Percentiles rank a stretch among this genome's conserved stretches.
Conservation (phyloP, 495 filamentous ascomycete species). For the Neurospora tetraspora region DNA sequence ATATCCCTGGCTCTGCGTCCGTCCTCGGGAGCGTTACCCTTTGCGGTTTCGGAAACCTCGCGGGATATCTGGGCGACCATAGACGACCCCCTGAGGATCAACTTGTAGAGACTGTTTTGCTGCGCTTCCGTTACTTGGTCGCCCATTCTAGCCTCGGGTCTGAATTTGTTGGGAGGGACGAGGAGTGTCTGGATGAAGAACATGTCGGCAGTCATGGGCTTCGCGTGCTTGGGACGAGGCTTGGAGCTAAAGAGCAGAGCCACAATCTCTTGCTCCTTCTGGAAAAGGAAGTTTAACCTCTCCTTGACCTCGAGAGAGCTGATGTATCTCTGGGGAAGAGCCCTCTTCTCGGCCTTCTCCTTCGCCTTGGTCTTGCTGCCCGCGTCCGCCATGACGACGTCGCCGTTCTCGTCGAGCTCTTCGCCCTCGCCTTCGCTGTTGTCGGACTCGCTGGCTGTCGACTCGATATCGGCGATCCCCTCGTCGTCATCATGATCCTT, state of each 20-base stretch:
- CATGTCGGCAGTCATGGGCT: slow-evolving; percentile 63
- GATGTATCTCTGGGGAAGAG: slow-evolving; percentile 51
- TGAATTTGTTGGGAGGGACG: slow-evolving; percentile 84
- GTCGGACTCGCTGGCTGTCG: slow-evolving; percentile 38
- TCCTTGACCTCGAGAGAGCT: slow-evolving; percentile 67
- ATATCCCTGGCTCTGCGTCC: slow-evolving; percentile 28
- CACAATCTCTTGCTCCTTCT: slow-evolving; percentile 75
- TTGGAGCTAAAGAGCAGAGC: slow-evolving; percentile 72
- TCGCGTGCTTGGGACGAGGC: slow-evolving; percentile 37
- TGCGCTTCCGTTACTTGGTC: slow-evolving; percentile 72
- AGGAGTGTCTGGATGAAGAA: slow-evolving; percentile 83
- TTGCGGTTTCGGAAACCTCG: slow-evolving; percentile 42
- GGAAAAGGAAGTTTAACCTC: slow-evolving; percentile 67
- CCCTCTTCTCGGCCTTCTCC: slow-evolving; percentile 12
- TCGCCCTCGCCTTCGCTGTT: slow-evolving; percentile 38
- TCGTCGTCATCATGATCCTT: slow-evolving; percentile 42
- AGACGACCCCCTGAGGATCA: slow-evolving; percentile 62
- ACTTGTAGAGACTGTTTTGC: slow-evolving; percentile 76
- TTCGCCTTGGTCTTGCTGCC: slow-evolving; percentile 19
- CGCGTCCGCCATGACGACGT: slow-evolving; percentile 40
- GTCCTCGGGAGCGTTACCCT: slow-evolving; percentile 33
- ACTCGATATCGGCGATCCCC: slow-evolving; percentile 57
- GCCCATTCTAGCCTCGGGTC: slow-evolving; percentile 77
- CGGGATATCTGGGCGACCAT: slow-evolving; percentile 64
- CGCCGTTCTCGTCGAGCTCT: slow-evolving; percentile 43